Evolutionary conservation across 768 basidiomycete species (phyloP).

Genomic region (Collybiopsis luxurians): DNA sequence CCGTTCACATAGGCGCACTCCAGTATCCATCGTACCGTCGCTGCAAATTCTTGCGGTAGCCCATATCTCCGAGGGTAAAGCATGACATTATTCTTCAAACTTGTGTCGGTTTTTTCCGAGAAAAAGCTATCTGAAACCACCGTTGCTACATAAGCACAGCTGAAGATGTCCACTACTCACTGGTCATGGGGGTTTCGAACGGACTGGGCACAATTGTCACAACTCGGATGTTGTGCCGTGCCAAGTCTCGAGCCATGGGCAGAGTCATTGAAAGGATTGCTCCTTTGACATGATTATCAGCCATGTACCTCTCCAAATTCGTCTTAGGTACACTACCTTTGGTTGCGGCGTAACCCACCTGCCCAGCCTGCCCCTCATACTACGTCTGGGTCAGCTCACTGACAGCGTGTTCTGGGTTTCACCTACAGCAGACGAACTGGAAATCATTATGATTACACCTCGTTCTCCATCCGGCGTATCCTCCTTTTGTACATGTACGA

Average conservation of each 20-base stretch:
- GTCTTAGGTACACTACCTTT: conserved; percentile 13
- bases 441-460: conserved; percentile 57
- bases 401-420: neutral
- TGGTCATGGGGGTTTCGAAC: conserved; percentile 46
- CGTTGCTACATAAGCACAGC: neutral
- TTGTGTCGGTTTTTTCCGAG: conserved; percentile 32
- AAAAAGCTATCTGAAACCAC: neutral
- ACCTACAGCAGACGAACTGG: conserved; percentile 52
- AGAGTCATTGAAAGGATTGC: conserved; percentile 55
- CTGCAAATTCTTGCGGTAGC: conserved; percentile 45
- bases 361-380: conserved; percentile 58
- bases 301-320: conserved; percentile 17
- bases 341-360: conserved; percentile 51
- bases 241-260: conserved; percentile 58
- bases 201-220: conserved; percentile 54
- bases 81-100: conserved; percentile 36
- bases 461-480: conserved; percentile 48
- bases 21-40: conserved; percentile 46
- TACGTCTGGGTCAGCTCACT: too few relatives aligned
- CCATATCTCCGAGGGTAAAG: conserved; percentile 48
- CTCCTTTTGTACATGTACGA: conserved; percentile 45
- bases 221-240: conserved; percentile 49
- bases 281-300: conserved; percentile 37
- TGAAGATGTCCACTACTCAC: conserved; percentile 18
- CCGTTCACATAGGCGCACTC: conserved; percentile 56